phyloP scores from a whole-genome alignment of 495 filamentous ascomycete genomes.

The Pseudevernia furfuracea region DNA sequence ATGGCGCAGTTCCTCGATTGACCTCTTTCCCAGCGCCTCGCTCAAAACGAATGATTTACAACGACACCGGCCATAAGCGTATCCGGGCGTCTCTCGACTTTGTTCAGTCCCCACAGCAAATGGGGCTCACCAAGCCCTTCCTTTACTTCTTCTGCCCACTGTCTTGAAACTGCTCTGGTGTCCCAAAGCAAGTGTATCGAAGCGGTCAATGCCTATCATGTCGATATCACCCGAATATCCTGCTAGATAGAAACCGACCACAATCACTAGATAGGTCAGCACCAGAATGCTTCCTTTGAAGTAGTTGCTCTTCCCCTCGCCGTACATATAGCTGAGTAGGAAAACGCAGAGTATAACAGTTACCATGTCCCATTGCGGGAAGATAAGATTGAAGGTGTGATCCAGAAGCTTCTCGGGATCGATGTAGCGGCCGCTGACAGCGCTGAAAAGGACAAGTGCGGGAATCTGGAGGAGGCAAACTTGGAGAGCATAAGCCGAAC shows the following conservation, averaged over 20 bases:
- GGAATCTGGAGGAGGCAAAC: conserved; percentile 97
- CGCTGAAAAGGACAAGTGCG: conserved; percentile 85
- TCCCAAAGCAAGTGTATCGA: conserved; percentile 57
- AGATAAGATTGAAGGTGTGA: conserved; percentile 86
- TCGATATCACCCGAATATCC: conserved; percentile 57
- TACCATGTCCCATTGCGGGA: conserved; percentile 99
- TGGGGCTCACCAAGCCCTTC: conserved; percentile 20
- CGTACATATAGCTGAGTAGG: conserved; percentile 93
- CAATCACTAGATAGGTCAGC: conserved; percentile 85
- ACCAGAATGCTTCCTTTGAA: conserved; percentile 85
- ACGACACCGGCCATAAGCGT: background rate
- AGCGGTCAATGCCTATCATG: conserved; percentile 55
- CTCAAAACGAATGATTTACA: background rate
- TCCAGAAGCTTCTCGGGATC: conserved; percentile 52
- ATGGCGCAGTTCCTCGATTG: background rate
- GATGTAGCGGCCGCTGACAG: conserved; percentile 46
- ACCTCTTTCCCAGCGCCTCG: conserved; percentile 1
- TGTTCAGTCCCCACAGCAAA: background rate
- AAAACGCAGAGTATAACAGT: conserved; percentile 97
- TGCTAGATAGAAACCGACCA: conserved; percentile 85
- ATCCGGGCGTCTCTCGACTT: background rate
- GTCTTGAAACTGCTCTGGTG: conserved; percentile 46
- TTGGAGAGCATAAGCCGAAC: conserved; percentile 92
- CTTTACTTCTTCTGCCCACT: conserved; percentile 33
- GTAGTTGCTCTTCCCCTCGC: conserved; percentile 79